These are phyloP conservation scores for Avicennia marina DNA, from an alignment of 257 asterid species.

Conservation along the genomic window DNA sequence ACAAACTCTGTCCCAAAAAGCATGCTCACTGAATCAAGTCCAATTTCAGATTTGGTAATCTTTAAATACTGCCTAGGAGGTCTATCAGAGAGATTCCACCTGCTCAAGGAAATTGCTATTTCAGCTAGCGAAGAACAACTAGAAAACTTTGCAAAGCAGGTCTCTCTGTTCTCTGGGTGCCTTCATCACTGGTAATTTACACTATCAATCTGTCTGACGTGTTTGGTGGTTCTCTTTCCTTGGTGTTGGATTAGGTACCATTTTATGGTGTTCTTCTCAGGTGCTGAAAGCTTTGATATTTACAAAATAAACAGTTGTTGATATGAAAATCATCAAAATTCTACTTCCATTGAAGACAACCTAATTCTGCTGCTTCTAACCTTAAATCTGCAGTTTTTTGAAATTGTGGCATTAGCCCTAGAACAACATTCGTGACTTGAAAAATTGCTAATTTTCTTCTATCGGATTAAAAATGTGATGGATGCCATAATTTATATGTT, in stretches of 20 bases:
- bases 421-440: too few species aligned
- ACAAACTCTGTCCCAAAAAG: conserved; percentile 41
- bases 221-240: background rate
- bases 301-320: too few species aligned
- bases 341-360: too few species aligned
- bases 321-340: too few species aligned
- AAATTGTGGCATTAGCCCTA: too few species aligned
- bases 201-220: conserved; percentile 10
- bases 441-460: too few species aligned
- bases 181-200: conserved; percentile 67
- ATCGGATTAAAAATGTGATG: too few species aligned
- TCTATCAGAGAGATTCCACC: conserved; percentile 54
- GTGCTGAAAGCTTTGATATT: too few species aligned
- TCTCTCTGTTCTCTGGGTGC: conserved; percentile 79
- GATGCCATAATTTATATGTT: too few species aligned
- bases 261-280: too few species aligned
- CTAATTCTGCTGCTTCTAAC: background rate
- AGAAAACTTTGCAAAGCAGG: conserved; percentile 56
- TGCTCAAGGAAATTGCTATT: conserved; percentile 77
- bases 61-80: conserved; percentile 90
- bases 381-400: background rate
- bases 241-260: too few species aligned
- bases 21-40: conserved; percentile 29
- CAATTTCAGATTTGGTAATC: conserved; percentile 59
- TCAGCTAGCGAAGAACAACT: conserved; percentile 60